These are phyloP conservation scores for Botrytis galanthina DNA, from an alignment of 2,329 filamentous ascomycete species.

Conservation along the genomic window DNA sequence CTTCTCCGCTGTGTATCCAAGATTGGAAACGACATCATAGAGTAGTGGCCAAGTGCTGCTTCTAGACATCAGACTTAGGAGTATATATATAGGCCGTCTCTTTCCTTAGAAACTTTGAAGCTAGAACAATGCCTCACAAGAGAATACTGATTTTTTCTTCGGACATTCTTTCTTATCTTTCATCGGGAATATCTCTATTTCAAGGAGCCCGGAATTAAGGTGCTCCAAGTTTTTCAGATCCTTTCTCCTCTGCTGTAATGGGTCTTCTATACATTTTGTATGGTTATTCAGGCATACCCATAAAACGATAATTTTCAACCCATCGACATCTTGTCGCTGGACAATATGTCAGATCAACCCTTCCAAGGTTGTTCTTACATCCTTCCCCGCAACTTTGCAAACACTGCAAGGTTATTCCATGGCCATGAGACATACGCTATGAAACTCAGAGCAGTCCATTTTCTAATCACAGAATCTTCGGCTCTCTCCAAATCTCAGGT, in stretches of 20 bases:
- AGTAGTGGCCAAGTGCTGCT: background rate
- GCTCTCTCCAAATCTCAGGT: background rate
- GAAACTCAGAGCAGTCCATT: background rate
- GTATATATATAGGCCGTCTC: background rate
- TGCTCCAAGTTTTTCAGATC: background rate
- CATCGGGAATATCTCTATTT: background rate
- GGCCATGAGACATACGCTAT: background rate
- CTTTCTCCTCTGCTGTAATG: background rate
- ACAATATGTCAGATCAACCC: background rate
- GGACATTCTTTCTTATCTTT: background rate
- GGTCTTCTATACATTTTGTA: background rate
- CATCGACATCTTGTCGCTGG: background rate
- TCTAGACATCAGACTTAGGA: background rate
- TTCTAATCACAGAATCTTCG: background rate
- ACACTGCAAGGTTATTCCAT: background rate
- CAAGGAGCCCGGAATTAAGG: background rate
- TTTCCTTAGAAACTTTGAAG: background rate
- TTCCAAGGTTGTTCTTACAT: background rate
- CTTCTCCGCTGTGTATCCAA: background rate
- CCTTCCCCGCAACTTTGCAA: background rate
- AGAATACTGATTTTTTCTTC: background rate
- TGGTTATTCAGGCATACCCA: background rate
- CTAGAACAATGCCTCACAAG: background rate
- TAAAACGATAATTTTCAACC: background rate
- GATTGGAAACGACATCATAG: background rate